A percentile compares a stretch with the other conserved stretches of the same genome.
Conservation (phyloP, 805 yeast species). For the Wickerhamomyces subpelliculosus region DNA sequence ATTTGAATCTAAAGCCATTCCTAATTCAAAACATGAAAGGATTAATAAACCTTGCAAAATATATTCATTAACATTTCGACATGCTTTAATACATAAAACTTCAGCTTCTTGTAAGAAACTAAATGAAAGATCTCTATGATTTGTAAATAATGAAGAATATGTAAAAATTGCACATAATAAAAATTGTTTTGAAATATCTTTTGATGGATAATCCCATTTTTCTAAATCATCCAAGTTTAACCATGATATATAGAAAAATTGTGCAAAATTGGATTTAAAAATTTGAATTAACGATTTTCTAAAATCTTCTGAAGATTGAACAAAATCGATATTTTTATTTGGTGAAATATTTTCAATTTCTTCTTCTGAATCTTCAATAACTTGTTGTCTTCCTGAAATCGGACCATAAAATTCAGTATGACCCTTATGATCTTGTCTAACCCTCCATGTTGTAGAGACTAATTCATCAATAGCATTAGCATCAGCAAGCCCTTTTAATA, state of each 20-base stretch:
- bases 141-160: slow-evolving; percentile 21
- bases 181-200: slow-evolving; percentile 22
- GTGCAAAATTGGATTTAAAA: slow-evolving; percentile 21
- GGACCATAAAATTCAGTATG: slow-evolving; percentile 29
- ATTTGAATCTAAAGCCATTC: slow-evolving; percentile 25
- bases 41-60: slow-evolving; percentile 23
- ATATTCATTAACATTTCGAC: slow-evolving; percentile 16
- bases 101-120: slow-evolving; percentile 20
- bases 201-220: slow-evolving; percentile 22
- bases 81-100: slow-evolving; percentile 17
- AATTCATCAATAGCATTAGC: slow-evolving; percentile 26
- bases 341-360: slow-evolving; percentile 4
- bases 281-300: slow-evolving; percentile 7
- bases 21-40: slow-evolving; percentile 26
- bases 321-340: background rate
- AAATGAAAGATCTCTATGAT: slow-evolving; percentile 7
- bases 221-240: slow-evolving; percentile 15
- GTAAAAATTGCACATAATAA: slow-evolving; percentile 23
- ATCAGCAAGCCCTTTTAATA: slow-evolving; percentile 17
- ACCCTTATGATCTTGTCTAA: slow-evolving; percentile 19
- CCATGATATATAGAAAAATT: slow-evolving; percentile 21
- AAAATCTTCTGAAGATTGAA: slow-evolving; percentile 1
- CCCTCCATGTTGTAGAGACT: slow-evolving; percentile 27
- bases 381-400: slow-evolving; percentile 26
- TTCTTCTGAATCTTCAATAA: slow-evolving; percentile 16